Evolutionary conservation across 371 early-diverging fungal species (phyloP), one percentile per base, ranked within the genome.

Genomic region (Capillidium rhysosporum): DNA sequence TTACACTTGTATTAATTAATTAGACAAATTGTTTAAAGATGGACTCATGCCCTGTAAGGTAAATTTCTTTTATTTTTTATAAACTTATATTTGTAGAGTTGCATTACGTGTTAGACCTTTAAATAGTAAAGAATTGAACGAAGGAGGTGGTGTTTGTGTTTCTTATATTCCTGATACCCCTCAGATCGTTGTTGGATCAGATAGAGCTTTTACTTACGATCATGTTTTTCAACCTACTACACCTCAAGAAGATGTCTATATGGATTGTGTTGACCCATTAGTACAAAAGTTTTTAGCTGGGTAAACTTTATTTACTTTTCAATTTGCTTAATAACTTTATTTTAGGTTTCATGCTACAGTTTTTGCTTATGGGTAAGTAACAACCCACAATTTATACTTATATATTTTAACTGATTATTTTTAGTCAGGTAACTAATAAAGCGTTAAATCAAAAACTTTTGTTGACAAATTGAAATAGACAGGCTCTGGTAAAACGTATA

Each of bases 401-500:
- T 72, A 2, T 45, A 39, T 49, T 24, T 38, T 53, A 51, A 38
- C 52, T 52, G 14, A 49, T 26, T 47, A 41, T 51, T 48, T 53
- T 55, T 45, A 49, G 30, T 25, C 18, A 31, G 48, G 49, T 45
- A 25, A 30, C 26, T 53, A 29, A 49, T 20, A 21, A 8, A 7
- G 3, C 43, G n/a, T 26, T 23, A 30, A 51, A 1, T 54, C 21
- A 9, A 5, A 31, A 51, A 40, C 21, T 5, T 7, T 26, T 44
- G 16, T 41, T 43, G 46, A 41, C 20, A 40, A 45, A 23, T 40
- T 28, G 41, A 48, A 66, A 41, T 66, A 67, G 66, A 69, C 67
- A 8, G 72, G 75, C 29, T 66, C 70, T 41, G 93, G 93, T 41
- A 98, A 98, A 68, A 93, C 98, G 0, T 87, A 85, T 64, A 89